These are phyloP conservation scores for Teratosphaeria pseudoeucalypti DNA, from an alignment of 2,329 filamentous ascomycete species.

Conservation along the genomic window DNA sequence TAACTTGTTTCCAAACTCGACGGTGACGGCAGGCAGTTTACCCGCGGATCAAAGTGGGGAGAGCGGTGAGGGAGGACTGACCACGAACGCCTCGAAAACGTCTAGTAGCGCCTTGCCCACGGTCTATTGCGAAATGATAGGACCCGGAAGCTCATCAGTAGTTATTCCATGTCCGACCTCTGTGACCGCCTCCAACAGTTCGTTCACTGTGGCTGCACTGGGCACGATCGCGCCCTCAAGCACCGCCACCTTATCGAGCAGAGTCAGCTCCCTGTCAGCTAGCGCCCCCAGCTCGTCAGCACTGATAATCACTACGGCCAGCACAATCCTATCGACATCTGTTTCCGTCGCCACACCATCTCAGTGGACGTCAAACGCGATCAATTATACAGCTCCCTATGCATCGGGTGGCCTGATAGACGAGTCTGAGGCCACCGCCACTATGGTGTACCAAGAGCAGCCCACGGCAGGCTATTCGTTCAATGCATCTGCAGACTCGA, in stretches of 20 bases:
- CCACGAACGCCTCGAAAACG: not conserved
- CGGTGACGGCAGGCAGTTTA: not conserved
- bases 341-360: not conserved
- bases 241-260: too few species aligned
- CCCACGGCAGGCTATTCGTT: conserved; percentile 14
- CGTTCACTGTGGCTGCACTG: too few species aligned
- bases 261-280: too few species aligned
- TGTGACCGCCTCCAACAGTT: not conserved
- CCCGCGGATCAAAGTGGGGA: not conserved
- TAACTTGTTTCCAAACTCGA: not conserved
- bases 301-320: not conserved
- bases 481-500: conserved; percentile 14
- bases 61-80: not conserved
- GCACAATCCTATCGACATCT: not conserved
- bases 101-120: not conserved
- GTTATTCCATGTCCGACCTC: not conserved
- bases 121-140: not conserved
- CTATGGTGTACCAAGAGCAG: not conserved
- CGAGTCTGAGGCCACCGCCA: not conserved
- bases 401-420: not conserved
- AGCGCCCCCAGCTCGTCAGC: too few species aligned
- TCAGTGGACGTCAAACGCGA: not conserved
- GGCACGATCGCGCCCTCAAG: not conserved
- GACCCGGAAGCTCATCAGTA: not conserved
- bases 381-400: not conserved